Evolutionary conservation across 805 yeast genomes (phyloP), one percentile per base, ranked within the genome.

Genomic region (Metschnikowia aberdeeniae): DNA sequence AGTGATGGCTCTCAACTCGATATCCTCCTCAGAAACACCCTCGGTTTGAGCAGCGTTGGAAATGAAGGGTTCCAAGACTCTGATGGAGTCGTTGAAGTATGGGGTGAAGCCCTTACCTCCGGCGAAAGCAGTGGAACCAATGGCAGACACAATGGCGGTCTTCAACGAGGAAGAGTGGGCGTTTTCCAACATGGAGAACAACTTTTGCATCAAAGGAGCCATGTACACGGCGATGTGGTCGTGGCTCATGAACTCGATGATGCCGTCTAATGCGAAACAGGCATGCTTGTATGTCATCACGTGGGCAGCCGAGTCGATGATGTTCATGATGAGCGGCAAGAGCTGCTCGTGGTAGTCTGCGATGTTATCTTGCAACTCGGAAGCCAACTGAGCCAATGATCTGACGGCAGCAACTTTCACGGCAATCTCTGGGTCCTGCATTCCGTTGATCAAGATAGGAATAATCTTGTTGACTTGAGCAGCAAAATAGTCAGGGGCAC

Each of bases 61-160:
- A 57, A 90, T 81, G 63, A 82, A 92, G 50, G 89, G 89, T 67
- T 88, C 93, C 57, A 93, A 76, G 52, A 77, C 79, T 63, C 83
- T 82, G 56, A 92, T 81, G 42, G 97, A 86, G 52, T 81, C 78
- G 60, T 81, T 79, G 67, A 92, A 92, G 73, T 78, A 93, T 49
- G 98, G 97, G 49, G 77, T 72, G 68, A 87, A 93, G 33, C 86
- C 77, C 57, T 83, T 82, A 67, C 97, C 97, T 36, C 96, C 81
- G 46, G 98, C 96, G 62, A 84, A 89, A 26, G 99, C 98, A 48
- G 96, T 88, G 33, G 98, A 90, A 45, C 98, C 98, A 63, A 93
- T 87, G 33, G 97, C 97, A 43, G 96, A 86, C 48, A 93, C 97
- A 60, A 86, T 83, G 49, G 88, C 87, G 40, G 86, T 71, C 64